Evolutionary conservation across 805 yeast species (phyloP), one percentile per base, ranked within the genome.

Genomic region (Debaryomyces castellii): DNA sequence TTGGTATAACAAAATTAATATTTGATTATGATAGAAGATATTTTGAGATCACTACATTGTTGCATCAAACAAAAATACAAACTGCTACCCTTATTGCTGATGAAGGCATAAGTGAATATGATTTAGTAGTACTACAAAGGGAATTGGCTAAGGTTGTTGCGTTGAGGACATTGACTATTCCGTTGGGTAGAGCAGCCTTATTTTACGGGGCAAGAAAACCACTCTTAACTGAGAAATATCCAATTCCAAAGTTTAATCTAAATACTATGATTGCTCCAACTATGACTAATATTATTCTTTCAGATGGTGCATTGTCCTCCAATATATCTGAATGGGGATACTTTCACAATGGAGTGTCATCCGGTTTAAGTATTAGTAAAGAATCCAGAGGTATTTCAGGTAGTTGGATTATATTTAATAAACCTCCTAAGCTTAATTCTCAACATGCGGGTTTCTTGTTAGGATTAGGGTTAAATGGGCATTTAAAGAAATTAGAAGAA

Each of bases 361-460:
- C 92, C 1, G 99, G 97, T 0, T 66, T 94, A 41, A 82, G 85
- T 45, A 81, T 92, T 6, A 81, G 92, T 4, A 75, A 73, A 44
- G 80, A 78, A 39, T 81, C 89, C 0, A 76, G 77, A 34, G 89
- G 88, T 7, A 81, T 89, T 7, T 77, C 81, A 7, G 96, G 97
- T 0, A 83, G 95, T 54, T 92, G 98, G 98, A 87, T 92, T 30
- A 85, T 86, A 1, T 89, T 87, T 60, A 89, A 89, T 54, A 85
- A 83, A 53, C 96, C 96, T 0, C 76, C 77, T 1, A 75, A 69
- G 4, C 62, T 87, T 25, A 82, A 81, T 53, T 78, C 96, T 0
- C 91, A 88, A 50, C 97, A 91, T 69, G 97, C 97, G 18, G 99
- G 99, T 0, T 90, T 94, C 54, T 65, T 94, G n/a, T 66, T 89